Evolutionary conservation across 257 asterid genomes (phyloP).

Genomic region (Gentiana straminea): DNA sequence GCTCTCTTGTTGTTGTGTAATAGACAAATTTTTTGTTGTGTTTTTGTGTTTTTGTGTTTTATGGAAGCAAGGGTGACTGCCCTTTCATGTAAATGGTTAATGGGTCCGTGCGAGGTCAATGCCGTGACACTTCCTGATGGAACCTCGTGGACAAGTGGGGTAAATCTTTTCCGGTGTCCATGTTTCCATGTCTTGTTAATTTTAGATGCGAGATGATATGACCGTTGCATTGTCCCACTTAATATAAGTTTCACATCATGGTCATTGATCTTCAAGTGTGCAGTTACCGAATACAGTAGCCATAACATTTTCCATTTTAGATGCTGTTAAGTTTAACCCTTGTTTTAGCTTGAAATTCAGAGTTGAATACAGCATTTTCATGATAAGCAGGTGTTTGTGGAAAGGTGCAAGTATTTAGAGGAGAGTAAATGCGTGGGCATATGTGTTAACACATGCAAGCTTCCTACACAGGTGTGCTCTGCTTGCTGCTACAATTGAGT

Average conservation of each 20-base stretch:
- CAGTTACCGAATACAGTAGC: too few species aligned
- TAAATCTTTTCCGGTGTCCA: conserved; percentile 9
- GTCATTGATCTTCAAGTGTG: not conserved
- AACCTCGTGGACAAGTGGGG: conserved; percentile 69
- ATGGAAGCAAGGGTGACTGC: conserved; percentile 87
- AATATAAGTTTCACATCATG: too few species aligned
- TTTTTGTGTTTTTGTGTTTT: conserved; percentile 2
- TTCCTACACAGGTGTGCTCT: conserved; percentile 67
- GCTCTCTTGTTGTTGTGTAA: too few species aligned
- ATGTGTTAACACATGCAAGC: conserved; percentile 79
- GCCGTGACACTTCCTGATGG: conserved; percentile 58
- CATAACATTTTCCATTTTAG: too few species aligned
- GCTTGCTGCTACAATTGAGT: not conserved
- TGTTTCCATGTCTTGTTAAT: not conserved
- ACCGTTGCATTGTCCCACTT: too few species aligned
- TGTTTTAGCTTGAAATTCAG: not conserved
- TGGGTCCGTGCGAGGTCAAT: conserved; percentile 75
- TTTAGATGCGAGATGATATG: not conserved
- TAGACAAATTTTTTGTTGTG: not conserved
- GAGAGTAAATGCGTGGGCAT: conserved; percentile 90
- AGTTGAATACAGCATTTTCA: not conserved
- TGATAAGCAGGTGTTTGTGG: conserved; percentile 53
- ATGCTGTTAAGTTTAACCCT: too few species aligned
- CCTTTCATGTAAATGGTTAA: conserved; percentile 76
- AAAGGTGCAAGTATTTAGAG: conserved; percentile 86